Evolutionary conservation across 208 protist genomes (phyloP), one percentile per base, ranked within the genome.

Genomic region (Wallacemonas sp.): DNA sequence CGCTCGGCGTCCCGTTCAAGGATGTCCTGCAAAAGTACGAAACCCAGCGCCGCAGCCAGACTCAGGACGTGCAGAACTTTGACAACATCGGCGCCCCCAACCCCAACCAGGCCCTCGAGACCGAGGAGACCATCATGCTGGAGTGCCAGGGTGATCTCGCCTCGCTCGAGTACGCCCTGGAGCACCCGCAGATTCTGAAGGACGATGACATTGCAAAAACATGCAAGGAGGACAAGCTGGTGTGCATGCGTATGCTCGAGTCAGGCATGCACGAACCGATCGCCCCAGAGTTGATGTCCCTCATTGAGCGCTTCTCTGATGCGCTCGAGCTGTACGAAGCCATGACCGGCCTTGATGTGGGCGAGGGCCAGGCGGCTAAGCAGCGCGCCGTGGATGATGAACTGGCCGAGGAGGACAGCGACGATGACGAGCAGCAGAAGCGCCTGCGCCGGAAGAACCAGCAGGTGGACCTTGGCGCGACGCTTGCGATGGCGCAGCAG

Each of bases 131-230:
- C 5, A 49, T 96, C 23, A 48, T 96, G 43, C 70, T 94, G 57
- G 61, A 92, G 67, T 83, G 73, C 54, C 91, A 96, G 72, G 86
- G 88, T 16, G 91, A 96, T 65, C 68, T 96, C 26, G 86, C 83
- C 16, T 93, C 87, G 1, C 80, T 96, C 9, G 91, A 96, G 77
- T 96, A 96, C 64, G 74, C 80, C 9, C 76, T 96, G 38, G 84
- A 94, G 68, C 81, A 93, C 62, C 91, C 91, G 11, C 68, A 93
- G 24, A 79, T 96, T 63, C 71, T 96, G 36, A 70, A 86, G 17
- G 87, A 93, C 67, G 80, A 72, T 30, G 84, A 90, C n/a, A 88
- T 96, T 36, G 88, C 86, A 0, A 76, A 81, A 56, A 81, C 87
- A 1, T 96, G 91, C 74, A 90, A 90, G 61, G 30, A 83, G 34